Base-by-base conservation (phyloP, 495 filamentous ascomycete genomes). In the Hyphodiscus hymeniophilus region DNA sequence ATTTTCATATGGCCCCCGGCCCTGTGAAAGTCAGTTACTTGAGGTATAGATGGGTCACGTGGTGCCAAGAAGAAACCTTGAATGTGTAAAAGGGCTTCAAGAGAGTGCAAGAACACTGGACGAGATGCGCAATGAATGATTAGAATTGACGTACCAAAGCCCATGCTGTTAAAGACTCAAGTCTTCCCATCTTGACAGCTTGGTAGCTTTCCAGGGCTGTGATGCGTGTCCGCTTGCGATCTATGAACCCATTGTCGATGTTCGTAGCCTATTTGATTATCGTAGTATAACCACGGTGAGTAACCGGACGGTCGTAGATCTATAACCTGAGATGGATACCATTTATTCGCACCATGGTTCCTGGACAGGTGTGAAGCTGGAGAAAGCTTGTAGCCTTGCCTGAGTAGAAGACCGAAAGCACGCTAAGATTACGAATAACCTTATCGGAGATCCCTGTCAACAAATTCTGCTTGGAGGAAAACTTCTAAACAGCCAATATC, bases 1-100 rank as follows among this genome's bases (percentile, higher is more conserved):
- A 42, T 77, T 69, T 55, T 87, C 82, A 48, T 85, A 87, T 40
- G 81, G 82, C 7, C 82, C 86, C 12, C 84, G 76, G 47, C 84
- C 84, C 83, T 84, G 44, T 31, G 13, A 40, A 21, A 4, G 40
- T 32, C 18, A 43, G 41, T 12, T 3, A 43, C 24, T 3, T 22
- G 21, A 43, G 10, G 8, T 3, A 15, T 26, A 3, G n/a, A n/a
- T 15, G 2, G 21, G 16, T 43, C 40, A 43, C 16, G 40, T 22
- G 21, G 3, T 7, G 8, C 5, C 17, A 15, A 11, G 21, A 15
- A 28, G 10, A 43, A 18, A n/a, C 23, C 13, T 32, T 45, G 26
- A 3, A 6, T 17, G 33, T 3, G 6, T 13, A 13, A 36, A 13
- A 13, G 5, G 16, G 13, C 16, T 17, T 36, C 12, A 28, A 36